Base-by-base conservation (phyloP, 148 eudicot genomes). In the Pouteria glomerata region DNA sequence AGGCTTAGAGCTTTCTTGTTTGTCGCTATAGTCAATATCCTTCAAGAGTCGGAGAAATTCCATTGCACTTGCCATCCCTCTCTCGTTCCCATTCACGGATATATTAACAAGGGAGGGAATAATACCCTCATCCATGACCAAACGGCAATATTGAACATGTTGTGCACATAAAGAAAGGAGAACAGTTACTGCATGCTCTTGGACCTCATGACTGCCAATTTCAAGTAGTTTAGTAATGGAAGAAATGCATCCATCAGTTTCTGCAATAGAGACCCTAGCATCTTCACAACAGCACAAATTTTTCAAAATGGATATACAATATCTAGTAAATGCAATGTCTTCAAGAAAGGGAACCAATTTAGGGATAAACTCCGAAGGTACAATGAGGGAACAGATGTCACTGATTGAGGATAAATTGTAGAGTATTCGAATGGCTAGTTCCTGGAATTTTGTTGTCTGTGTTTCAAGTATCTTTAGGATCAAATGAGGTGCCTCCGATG, bases 81-180 rank as follows among this genome's bases (percentile, higher is more conserved):
- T 85, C 27, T 80, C 84, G 30, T 72, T 93, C 42, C 98, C 98
- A 33, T 83, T 86, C 31, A 77, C 30, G 0, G 88, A 83, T 4
- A 86, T 47, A n/a, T 23, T 39, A 35, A 61, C 57, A 10, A 93
- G 79, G 31, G 79, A 44, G 18, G 98, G 95, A 44, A 90, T 77
- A 18, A 90, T 80, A 14, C 91, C 92, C 69, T 90, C 98, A 23
- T 76, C 75, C 86, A 90, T 80, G 24, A 87, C 95, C 79, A 84
- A 23, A 52, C 74, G 74, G 68, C 97, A 89, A 62, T 82, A 89
- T 51, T 77, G 52, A 34, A 64, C 73, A 13, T 76, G 80, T 37
- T 93, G 86, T 8, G 82, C 73, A 71, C 98, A 93, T 19, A 93
- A 50, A 11, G 85, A 76, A 30, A 89, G 87, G 45, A 93, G 87